Evolutionary conservation across 2,329 filamentous ascomycete species (phyloP).

Genomic region (Zymoseptoria pseudotritici): DNA sequence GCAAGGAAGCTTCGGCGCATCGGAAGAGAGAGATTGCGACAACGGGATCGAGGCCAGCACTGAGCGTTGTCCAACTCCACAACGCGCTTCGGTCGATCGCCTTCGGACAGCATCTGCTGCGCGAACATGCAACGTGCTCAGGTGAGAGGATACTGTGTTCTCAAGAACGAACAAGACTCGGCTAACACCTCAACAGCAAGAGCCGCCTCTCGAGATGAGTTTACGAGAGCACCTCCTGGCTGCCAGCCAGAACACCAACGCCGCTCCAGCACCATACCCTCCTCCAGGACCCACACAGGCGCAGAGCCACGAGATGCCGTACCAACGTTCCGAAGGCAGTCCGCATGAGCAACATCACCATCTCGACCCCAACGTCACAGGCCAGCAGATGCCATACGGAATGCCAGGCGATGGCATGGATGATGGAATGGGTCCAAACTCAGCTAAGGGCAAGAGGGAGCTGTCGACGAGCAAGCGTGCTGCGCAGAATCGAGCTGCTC

Average conservation of each 20-base stretch:
- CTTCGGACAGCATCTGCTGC: background rate
- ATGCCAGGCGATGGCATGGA: slow-evolving; percentile 44
- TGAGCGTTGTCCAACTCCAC: background rate
- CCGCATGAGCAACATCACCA: slow-evolving; percentile 39
- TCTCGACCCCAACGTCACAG: slow-evolving; percentile 53
- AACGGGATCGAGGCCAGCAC: background rate
- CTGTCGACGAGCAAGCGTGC: slow-evolving; percentile 92
- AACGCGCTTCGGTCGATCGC: background rate
- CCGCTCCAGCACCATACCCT: slow-evolving; percentile 34
- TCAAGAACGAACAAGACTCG: background rate
- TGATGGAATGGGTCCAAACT: slow-evolving; percentile 36
- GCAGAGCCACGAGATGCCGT: slow-evolving; percentile 26
- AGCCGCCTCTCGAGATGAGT: slow-evolving; percentile 34
- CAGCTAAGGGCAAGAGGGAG: slow-evolving; percentile 79
- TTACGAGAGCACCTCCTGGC: slow-evolving; percentile 58
- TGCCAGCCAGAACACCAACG: slow-evolving; percentile 39
- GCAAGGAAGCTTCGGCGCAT: background rate
- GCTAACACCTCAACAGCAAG: background rate
- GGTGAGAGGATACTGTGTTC: background rate
- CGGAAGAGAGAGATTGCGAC: background rate
- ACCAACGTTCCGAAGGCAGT: slow-evolving; percentile 33
- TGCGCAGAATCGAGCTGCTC: slow-evolving; percentile 91
- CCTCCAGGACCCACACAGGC: slow-evolving; percentile 6
- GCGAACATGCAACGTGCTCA: background rate
- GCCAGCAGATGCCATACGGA: slow-evolving; percentile 37